phyloP scores from a whole-genome alignment of 1,139 yeast species.

The Pichia sp. region DNA sequence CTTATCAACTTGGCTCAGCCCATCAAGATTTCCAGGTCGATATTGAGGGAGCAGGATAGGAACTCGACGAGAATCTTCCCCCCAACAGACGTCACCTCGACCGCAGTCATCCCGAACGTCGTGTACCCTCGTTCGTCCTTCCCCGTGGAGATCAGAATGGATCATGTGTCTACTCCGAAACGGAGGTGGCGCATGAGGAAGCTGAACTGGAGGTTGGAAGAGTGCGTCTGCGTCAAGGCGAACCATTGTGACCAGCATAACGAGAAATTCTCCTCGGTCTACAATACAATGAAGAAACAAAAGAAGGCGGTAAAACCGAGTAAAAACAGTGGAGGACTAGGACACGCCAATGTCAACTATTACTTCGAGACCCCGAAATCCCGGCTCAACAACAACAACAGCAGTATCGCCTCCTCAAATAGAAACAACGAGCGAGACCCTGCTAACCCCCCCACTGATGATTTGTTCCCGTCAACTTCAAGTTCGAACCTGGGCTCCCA shows the following conservation, averaged over 20 bases:
- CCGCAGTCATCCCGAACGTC: conserved; percentile 82
- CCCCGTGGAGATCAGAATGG: conserved; percentile 75
- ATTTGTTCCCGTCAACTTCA: conserved; percentile 1
- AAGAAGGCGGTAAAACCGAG: conserved; percentile 22
- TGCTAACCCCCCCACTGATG: conserved; percentile 6
- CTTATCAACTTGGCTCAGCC: conserved; percentile 55
- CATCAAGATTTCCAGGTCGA: conserved; percentile 69
- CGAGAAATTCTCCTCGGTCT: conserved; percentile 43
- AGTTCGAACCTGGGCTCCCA: not conserved
- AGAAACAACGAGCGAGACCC: not conserved
- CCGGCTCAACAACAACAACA: conserved; percentile 12
- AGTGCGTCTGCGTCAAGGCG: conserved; percentile 58
- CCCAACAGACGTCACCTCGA: conserved; percentile 86
- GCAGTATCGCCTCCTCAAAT: conserved; percentile 7
- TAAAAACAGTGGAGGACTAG: conserved; percentile 30
- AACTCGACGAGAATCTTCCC: conserved; percentile 90
- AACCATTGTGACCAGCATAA: conserved; percentile 55
- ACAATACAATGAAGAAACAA: conserved; percentile 37
- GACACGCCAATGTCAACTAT: conserved; percentile 24
- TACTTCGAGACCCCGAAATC: conserved; percentile 28
- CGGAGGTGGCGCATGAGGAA: conserved; percentile 93
- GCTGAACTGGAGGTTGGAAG: conserved; percentile 87
- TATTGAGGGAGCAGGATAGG: conserved; percentile 77
- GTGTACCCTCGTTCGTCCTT: conserved; percentile 83
- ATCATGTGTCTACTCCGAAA: conserved; percentile 57